Evolutionary conservation across 805 yeast genomes (phyloP), one percentile per base, ranked within the genome.

Genomic region (Barnettozyma siamensis): DNA sequence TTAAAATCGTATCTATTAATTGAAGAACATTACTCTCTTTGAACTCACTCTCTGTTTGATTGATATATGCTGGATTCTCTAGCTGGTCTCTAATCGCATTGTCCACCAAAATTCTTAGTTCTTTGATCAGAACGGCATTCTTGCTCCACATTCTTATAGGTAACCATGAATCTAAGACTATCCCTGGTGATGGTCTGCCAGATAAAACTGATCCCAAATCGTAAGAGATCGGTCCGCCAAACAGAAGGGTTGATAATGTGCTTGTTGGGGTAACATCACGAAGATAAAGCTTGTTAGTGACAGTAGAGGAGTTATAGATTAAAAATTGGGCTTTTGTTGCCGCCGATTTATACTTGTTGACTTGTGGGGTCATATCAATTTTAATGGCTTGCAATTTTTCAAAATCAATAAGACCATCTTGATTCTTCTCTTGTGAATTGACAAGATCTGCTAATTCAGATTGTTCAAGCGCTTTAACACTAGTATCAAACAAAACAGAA

Each of bases 111-210:
- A 63, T 55, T 51, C 95, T 67, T 42, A 91, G 63, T 44, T 82
- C 77, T 43, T 85, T 83, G 24, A 89, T 72, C 35, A 91, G 64
- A 2, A 91, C 95, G 1, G 89, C 98, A 53, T 89, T 87, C 49
- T 93, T 85, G 48, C 95, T 83, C 97, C 97, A 91, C 1, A 96
- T 87, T 46, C 86, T 71, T 11, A 91, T 72, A 1, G 96, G 94
- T 27, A 87, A 63, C 97, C 98, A 89, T n/a, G 73, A 72, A 50
- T 87, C 96, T 41, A 91, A 65, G 8, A 88, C 78, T 28, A 93
- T 75, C 18, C 97, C 97, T 0, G 96, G 94, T 0, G 88, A 75
- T 5, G 79, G 71, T 31, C 66, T 70, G 1, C 73, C 65, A 0
- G 70, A 59, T n/a, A 55, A 45, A 10, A 65, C 48, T 7, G 63